These are phyloP conservation scores for Hymenoscyphus fraxineus DNA, from an alignment of 2,329 filamentous ascomycete genomes.

Conservation along the genomic window DNA sequence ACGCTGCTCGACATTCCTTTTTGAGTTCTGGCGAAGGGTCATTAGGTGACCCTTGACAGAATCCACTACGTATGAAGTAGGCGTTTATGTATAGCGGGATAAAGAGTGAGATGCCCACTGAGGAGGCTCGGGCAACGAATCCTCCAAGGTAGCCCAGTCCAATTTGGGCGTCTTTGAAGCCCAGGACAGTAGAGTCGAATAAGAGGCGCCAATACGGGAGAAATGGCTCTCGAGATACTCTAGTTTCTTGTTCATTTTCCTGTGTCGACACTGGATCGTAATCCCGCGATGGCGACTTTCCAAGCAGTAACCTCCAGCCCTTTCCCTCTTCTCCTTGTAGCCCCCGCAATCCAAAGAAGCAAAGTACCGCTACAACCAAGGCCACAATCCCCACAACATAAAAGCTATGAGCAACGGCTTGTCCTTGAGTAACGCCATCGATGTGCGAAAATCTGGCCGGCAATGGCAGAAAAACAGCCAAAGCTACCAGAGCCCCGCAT, in stretches of 20 bases:
- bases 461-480: constrained; percentile 79
- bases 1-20: constrained; percentile 78
- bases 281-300: constrained; percentile 25
- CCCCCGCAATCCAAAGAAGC: constrained; percentile 71
- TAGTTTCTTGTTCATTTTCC: constrained; percentile 4
- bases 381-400: constrained; percentile 78
- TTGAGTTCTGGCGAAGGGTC: constrained; percentile 72
- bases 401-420: constrained; percentile 79
- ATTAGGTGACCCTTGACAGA: constrained; percentile 65
- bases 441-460: constrained; percentile 73
- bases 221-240: constrained; percentile 27
- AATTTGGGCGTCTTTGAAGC: constrained; percentile 72
- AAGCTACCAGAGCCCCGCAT: constrained; percentile 80
- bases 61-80: constrained; percentile 77
- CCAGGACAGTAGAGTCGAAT: constrained; percentile 62
- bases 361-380: constrained; percentile 67
- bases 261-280: constrained; percentile 18
- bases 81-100: constrained; percentile 90
- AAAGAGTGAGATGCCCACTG: constrained; percentile 91
- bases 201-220: constrained; percentile 59
- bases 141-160: constrained; percentile 87
- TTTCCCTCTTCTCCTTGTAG: constrained; percentile 74
- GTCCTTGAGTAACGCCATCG: constrained; percentile 65
- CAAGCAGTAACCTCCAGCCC: constrained; percentile 59
- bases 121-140: constrained; percentile 90